Base-by-base conservation (phyloP, 768 basidiomycete genomes). In the Podaxis mareebaensis region DNA sequence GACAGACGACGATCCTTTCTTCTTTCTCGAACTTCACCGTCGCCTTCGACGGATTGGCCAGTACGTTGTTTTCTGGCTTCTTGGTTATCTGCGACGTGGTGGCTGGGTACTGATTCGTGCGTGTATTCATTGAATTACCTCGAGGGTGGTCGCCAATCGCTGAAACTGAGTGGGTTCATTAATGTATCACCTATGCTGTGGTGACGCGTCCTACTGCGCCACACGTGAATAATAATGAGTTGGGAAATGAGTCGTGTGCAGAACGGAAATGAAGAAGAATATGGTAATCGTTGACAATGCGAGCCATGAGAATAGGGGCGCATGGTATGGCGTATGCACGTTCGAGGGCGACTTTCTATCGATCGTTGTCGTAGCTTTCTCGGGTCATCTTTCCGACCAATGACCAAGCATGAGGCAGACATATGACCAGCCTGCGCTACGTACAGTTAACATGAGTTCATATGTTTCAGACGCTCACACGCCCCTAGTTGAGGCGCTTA, bases 291-390 rank as follows among this genome's bases (percentile, higher is more conserved):
- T 22, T 51, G 20, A 22, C 13, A 28, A 28, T 51, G 49, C 24
- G 5, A 20, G 26, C 12, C 17, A 24, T 51, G 49, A 22, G 26
- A 51, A 51, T 51, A 11, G 26, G 22, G 49, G 26, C 4, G 4
- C 11, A 49, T 2, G 48, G 11, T 49, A 22, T n/a, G 48, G 11
- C 22, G 49, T 51, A 22, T 24, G 24, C 49, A 24, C 5, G 49
- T 51, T 51, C 49, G 54, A 39, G 38, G 22, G 17, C 10, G 30
- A 57, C 56, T 40, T 57, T 57, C 40, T 40, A 57, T 57, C 56
- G 56, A 57, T 57, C 24, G 56, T 56, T 24, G 20, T 51, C 11
- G 49, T 28, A 28, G 49, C 26, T 51, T 51, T 51, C 26, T 46
- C 49, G 20, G 11, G 22, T 11, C 26, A 24, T 28, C 49, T 51